Evolutionary conservation across 495 filamentous ascomycete genomes (phyloP).

Genomic region (Podospora tetraspora): DNA sequence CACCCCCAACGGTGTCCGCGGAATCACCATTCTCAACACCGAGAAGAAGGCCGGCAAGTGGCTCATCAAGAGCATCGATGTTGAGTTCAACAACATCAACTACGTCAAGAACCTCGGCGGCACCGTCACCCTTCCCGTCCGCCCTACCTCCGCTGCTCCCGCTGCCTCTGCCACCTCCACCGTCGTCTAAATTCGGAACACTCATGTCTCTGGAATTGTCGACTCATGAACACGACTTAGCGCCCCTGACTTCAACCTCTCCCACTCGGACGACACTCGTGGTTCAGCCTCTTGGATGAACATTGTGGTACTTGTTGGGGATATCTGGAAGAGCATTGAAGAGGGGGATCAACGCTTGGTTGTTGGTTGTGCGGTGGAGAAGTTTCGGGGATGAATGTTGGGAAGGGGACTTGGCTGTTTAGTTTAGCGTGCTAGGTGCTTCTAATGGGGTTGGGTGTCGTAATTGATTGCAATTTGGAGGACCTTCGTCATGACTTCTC

Average conservation of each 20-base stretch:
- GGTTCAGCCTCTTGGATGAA: background rate
- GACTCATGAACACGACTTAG: background rate
- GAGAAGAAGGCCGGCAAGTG: slow-evolving; percentile 16
- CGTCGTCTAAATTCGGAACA: background rate
- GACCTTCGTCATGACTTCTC: background rate
- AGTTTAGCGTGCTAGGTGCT: background rate
- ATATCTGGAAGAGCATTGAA: background rate
- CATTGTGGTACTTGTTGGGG: background rate
- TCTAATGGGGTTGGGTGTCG: background rate
- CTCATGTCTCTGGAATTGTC: background rate
- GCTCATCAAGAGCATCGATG: slow-evolving; percentile 28
- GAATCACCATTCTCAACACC: slow-evolving; percentile 24
- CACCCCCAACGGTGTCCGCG: slow-evolving; percentile 18
- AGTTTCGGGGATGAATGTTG: background rate
- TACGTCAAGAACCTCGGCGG: slow-evolving; percentile 27
- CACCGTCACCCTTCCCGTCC: background rate
- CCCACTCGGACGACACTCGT: background rate
- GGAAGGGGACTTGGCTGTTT: background rate
- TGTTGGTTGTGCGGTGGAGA: background rate
- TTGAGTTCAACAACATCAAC: slow-evolving; percentile 31
- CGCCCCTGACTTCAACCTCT: background rate
- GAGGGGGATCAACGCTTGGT: background rate
- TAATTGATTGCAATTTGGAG: background rate
- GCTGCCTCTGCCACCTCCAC: too few relatives aligned
- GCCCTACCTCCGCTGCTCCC: background rate